Evolutionary conservation across 1,139 yeast species (phyloP).

Genomic region (Pichia sorboxylosa): DNA sequence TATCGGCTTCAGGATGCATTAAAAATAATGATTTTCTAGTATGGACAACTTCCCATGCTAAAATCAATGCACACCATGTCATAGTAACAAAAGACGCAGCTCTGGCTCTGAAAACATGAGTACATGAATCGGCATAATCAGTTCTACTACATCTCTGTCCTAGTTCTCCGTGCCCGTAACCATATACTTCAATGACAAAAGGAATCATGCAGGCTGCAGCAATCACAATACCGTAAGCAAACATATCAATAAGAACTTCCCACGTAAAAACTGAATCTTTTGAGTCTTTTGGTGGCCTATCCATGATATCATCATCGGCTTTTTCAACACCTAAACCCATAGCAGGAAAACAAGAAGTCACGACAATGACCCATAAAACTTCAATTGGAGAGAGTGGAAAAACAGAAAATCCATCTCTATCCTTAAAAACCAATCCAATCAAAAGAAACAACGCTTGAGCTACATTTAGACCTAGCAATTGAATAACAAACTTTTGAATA

Average conservation of each 20-base stretch:
- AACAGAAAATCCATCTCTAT: slow-evolving; percentile 46
- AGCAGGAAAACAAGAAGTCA: slow-evolving; percentile 74
- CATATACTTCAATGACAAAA: slow-evolving; percentile 56
- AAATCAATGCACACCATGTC: slow-evolving; percentile 82
- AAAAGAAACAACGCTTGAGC: slow-evolving; percentile 65
- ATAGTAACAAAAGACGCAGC: slow-evolving; percentile 73
- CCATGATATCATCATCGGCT: slow-evolving; percentile 57
- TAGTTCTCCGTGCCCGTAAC: slow-evolving; percentile 53
- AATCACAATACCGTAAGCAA: slow-evolving; percentile 63
- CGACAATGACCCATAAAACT: slow-evolving; percentile 69
- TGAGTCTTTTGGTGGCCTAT: slow-evolving; percentile 48
- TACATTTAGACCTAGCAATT: slow-evolving; percentile 65
- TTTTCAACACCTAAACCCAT: slow-evolving; percentile 75
- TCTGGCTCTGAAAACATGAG: slow-evolving; percentile 65
- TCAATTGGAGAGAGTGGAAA: slow-evolving; percentile 75
- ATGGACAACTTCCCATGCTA: slow-evolving; percentile 89
- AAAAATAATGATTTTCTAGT: slow-evolving; percentile 60
- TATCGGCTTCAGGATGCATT: slow-evolving; percentile 60
- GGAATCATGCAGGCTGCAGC: slow-evolving; percentile 62
- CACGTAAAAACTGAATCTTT: slow-evolving; percentile 53
- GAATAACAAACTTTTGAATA: slow-evolving; percentile 74
- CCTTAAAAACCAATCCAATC: slow-evolving; percentile 64
- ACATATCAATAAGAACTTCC: slow-evolving; percentile 65
- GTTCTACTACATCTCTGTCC: slow-evolving; percentile 54
- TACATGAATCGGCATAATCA: slow-evolving; percentile 37